Percentiles rank a stretch among this genome's conserved stretches.
Evolutionary conservation across 108 stramenopile species (phyloP).

Genomic region (Discostella pseudostelligera): DNA sequence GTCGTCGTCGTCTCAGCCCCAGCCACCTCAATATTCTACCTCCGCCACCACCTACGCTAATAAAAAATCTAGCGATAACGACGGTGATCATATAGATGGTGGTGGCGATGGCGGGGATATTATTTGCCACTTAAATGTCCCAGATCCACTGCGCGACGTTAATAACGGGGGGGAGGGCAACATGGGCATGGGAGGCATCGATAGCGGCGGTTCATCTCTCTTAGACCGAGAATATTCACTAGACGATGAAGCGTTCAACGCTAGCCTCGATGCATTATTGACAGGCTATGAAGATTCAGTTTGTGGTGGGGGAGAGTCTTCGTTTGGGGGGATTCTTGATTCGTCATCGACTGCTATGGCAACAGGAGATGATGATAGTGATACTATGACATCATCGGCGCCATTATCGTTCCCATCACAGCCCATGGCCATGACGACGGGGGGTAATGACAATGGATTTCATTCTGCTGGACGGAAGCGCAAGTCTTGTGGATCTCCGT

Average conservation of each 20-base stretch:
- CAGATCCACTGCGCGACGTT: not conserved
- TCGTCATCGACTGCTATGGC: too few species aligned
- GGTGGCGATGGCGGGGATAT: too few species aligned
- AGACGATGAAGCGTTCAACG: slow-evolving; percentile 33
- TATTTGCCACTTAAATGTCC: too few species aligned
- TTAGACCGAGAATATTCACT: slow-evolving; percentile 10
- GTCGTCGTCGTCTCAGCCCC: not conserved
- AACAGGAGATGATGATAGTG: slow-evolving; percentile 1
- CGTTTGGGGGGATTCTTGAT: too few species aligned
- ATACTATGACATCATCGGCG: not conserved
- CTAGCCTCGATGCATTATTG: slow-evolving; percentile 21
- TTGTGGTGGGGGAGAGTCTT: too few species aligned
- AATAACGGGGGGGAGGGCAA: not conserved
- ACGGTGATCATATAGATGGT: too few species aligned
- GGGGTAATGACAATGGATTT: too few species aligned
- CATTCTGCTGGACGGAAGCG: slow-evolving; percentile 9
- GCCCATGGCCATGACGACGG: too few species aligned
- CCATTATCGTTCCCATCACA: not conserved
- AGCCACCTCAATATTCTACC: slow-evolving; percentile 6
- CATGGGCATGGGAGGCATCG: not conserved
- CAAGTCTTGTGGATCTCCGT: not conserved
- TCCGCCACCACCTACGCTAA: too few species aligned
- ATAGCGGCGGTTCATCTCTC: not conserved
- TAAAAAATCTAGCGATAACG: too few species aligned
- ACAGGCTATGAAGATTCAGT: not conserved